phyloP scores from a whole-genome alignment of 345 rosid species.

The Laguncularia racemosa region DNA sequence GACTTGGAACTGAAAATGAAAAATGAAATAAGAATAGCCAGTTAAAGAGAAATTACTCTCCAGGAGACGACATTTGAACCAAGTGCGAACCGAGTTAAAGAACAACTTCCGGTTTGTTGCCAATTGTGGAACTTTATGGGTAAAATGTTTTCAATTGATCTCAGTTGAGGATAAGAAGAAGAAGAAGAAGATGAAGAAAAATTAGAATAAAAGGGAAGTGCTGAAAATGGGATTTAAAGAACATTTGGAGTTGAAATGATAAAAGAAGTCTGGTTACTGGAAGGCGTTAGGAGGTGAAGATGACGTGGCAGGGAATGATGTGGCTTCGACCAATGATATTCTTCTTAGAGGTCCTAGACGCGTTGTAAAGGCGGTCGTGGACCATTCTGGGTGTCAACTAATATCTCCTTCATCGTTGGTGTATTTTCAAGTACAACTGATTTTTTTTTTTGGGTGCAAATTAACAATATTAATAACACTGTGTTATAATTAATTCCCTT shows the following conservation, averaged over 20 bases:
- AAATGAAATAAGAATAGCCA: not conserved
- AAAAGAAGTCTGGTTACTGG: too few species aligned
- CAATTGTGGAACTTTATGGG: too few species aligned
- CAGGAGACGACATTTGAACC: slow-evolving; percentile 25
- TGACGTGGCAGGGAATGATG: slow-evolving; percentile 9
- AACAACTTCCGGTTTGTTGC: slow-evolving; percentile 1
- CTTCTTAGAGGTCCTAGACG: not conserved
- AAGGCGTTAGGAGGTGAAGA: not conserved
- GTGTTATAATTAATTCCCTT: too few species aligned
- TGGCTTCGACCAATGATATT: slow-evolving; percentile 9
- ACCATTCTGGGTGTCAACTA: too few species aligned
- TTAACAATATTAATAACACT: too few species aligned
- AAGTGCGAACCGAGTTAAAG: slow-evolving; percentile 2
- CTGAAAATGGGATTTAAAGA: too few species aligned
- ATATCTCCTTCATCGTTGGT: too few species aligned
- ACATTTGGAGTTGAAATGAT: too few species aligned
- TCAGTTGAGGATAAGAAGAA: not conserved
- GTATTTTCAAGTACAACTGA: too few species aligned
- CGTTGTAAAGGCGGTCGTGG: not conserved
- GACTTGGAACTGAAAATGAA: not conserved
- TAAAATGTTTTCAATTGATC: too few species aligned
- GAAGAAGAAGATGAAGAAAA: not conserved
- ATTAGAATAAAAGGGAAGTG: too few species aligned
- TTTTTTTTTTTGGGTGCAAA: too few species aligned
- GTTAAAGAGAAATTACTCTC: slow-evolving; percentile 17